Evolutionary conservation across 768 basidiomycete species (phyloP), one percentile per base, ranked within the genome.

Genomic region (Auriscalpium orientale): DNA sequence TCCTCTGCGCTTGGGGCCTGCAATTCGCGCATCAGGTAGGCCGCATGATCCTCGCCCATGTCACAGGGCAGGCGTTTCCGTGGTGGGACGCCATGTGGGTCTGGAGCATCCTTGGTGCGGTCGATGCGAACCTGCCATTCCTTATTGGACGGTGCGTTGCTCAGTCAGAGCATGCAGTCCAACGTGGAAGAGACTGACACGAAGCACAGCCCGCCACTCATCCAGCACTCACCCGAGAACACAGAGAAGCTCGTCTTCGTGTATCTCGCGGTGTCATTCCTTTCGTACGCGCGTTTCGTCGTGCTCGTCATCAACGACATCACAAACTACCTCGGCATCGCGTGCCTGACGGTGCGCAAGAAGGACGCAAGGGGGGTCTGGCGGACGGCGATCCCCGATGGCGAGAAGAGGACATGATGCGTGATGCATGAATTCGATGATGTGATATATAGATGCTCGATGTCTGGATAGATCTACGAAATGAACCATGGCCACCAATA

Each of bases 11-110:
- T 18, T 98, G 95, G 94, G 95, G 94, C n/a, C 69, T 90, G 52
- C 88, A 90, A 69, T 91, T 91, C 61, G 87, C 89, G 33, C 89
- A 91, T 60, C 87, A 94, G 67, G 95, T 97, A 38, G 91, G 92
- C 11, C 76, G 87, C 61, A 89, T 98, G 78, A 98, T 98, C 64
- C 73, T 97, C 47, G 90, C 94, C 1, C 97, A 98, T 69, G 84
- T 97, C 33, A 94, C 95, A 51, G 83, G 82, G 59, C 75, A 79
- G 46, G 73, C 82, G 5, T 95, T 98, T 75, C 97, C 97, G 0
- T 75, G 79, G 66, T 94, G 88, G 82, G 89, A 95, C 67, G 81
- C 79, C 65, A 81, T 95, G 68, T 95, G 94, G 85, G 68, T 91
- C 8, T 90, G 87, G 83, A 89, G 82, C 59, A 67, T 83, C 2